Evolutionary conservation across 2,329 filamentous ascomycete species (phyloP).

Genomic region (Geosmithia putterillii): DNA sequence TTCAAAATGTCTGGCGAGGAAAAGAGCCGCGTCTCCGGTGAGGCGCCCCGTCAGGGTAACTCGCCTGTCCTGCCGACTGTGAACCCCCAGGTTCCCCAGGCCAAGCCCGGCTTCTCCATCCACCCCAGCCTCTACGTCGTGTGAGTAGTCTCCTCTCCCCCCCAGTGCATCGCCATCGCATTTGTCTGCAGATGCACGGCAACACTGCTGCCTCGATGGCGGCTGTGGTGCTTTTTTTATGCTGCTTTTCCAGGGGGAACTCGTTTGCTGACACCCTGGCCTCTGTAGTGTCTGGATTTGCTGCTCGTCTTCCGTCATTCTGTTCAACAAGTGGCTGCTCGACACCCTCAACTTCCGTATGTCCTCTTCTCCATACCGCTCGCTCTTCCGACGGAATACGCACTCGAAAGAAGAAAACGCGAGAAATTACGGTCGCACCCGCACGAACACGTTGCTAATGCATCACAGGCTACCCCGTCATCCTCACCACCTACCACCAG

Average conservation of each 20-base stretch:
- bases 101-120: slow-evolving; percentile 52
- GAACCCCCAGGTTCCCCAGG: slow-evolving; percentile 60
- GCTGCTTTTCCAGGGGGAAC: neutral
- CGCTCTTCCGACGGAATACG: neutral
- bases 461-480: slow-evolving; percentile 51
- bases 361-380: slow-evolving; percentile 6
- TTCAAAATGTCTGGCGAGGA: slow-evolving; percentile 49
- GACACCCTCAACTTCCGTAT: slow-evolving; percentile 66
- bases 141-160: slow-evolving; percentile 25
- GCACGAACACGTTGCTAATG: neutral
- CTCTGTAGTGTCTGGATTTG: slow-evolving; percentile 73
- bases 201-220: too few relatives aligned
- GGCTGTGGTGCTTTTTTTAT: too few relatives aligned
- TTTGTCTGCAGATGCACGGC: neutral
- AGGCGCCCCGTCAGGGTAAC: slow-evolving; percentile 50
- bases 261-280: neutral
- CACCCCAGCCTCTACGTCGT: slow-evolving; percentile 80
- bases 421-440: neutral
- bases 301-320: slow-evolving; percentile 84
- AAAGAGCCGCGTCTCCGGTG: slow-evolving; percentile 75
- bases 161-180: neutral
- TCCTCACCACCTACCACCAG: slow-evolving; percentile 94
- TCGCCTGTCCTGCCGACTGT: slow-evolving; percentile 63
- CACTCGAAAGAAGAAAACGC: neutral
- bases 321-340: slow-evolving; percentile 99